A percentile compares a stretch with the other conserved stretches of the same genome.
Evolutionary conservation across 2,329 filamentous ascomycete species (phyloP).

Genomic region (Hirsutella rhossiliensis): DNA sequence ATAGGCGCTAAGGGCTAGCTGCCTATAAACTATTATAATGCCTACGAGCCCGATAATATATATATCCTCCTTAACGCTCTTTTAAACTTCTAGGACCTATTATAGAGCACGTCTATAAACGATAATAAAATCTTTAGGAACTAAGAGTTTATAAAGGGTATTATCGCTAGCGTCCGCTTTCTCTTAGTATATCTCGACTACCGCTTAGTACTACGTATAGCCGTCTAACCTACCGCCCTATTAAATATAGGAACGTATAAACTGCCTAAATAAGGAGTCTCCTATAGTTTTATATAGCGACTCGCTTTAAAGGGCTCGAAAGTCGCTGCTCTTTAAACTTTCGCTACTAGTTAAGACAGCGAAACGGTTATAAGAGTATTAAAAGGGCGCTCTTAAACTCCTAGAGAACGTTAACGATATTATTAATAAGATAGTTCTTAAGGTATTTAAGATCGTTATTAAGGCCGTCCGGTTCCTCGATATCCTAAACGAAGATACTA

Average conservation of each 20-base stretch:
- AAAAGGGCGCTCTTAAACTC: slow-evolving; percentile 34
- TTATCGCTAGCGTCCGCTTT: slow-evolving; percentile 86
- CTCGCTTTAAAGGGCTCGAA: slow-evolving; percentile 65
- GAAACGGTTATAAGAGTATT: slow-evolving; percentile 69
- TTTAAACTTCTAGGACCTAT: slow-evolving; percentile 83
- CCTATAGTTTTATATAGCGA: slow-evolving; percentile 63
- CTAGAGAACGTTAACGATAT: slow-evolving; percentile 57
- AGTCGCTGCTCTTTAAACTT: too few species aligned
- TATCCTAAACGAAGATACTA: slow-evolving; percentile 57
- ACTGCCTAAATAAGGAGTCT: slow-evolving; percentile 78
- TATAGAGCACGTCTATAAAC: slow-evolving; percentile 64
- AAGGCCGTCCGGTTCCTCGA: slow-evolving; percentile 85
- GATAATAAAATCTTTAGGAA: slow-evolving; percentile 73
- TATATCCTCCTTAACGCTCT: slow-evolving; percentile 73
- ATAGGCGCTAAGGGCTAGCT: slow-evolving; percentile 88
- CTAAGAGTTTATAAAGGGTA: slow-evolving; percentile 86
- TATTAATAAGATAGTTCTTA: slow-evolving; percentile 85
- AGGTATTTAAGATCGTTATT: slow-evolving; percentile 85
- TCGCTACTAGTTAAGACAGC: slow-evolving; percentile 81
- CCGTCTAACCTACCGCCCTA: background rate
- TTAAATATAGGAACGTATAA: slow-evolving; percentile 59
- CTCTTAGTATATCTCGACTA: slow-evolving; percentile 55
- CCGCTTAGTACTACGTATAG: too few species aligned
- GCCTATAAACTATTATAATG: slow-evolving; percentile 95
- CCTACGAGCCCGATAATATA: slow-evolving; percentile 84